Percentiles rank a stretch among this genome's conserved stretches.
Conservation (phyloP, 805 yeast genomes). For the Lipomyces yamanashiensis region DNA sequence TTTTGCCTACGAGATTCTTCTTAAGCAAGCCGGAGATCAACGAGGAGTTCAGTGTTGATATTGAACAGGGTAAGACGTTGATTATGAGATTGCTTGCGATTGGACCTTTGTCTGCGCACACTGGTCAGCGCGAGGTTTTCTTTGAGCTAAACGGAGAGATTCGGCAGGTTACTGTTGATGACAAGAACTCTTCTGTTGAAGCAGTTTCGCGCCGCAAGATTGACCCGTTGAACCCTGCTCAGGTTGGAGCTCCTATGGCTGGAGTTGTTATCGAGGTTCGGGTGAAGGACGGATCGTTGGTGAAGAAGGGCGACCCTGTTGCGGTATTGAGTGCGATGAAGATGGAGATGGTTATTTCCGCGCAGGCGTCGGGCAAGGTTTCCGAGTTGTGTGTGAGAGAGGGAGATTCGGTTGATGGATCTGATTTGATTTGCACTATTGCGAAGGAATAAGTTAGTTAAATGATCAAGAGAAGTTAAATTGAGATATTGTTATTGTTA, state of each 20-base stretch:
- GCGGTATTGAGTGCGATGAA: constrained; percentile 97
- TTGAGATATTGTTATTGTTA: background rate
- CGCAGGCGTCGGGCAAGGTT: constrained; percentile 85
- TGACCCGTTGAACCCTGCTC: constrained; percentile 80
- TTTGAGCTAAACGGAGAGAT: constrained; percentile 98
- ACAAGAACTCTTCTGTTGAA: constrained; percentile 84
- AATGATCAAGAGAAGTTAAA: background rate
- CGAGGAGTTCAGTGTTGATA: constrained; percentile 85
- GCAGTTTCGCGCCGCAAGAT: constrained; percentile 89
- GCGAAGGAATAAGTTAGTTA: constrained; percentile 42
- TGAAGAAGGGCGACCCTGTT: constrained; percentile 94
- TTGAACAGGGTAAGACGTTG: constrained; percentile 92
- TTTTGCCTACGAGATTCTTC: constrained; percentile 90
- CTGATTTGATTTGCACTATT: constrained; percentile 77
- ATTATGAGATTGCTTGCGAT: constrained; percentile 90
- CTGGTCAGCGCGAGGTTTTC: constrained; percentile 94
- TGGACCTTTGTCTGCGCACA: constrained; percentile 81
- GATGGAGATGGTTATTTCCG: constrained; percentile 98
- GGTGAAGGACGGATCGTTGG: constrained; percentile 82
- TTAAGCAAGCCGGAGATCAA: constrained; percentile 84
- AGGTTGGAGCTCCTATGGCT: constrained; percentile 99
- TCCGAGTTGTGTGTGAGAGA: constrained; percentile 77
- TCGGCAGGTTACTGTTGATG: constrained; percentile 92
- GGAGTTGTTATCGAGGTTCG: constrained; percentile 97
- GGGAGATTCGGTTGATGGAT: constrained; percentile 95